A percentile compares a stretch with the other conserved stretches of the same genome.
These are phyloP conservation scores for Lenwebbia sp. DNA, from an alignment of 345 rosid species.

Conservation along the genomic window DNA sequence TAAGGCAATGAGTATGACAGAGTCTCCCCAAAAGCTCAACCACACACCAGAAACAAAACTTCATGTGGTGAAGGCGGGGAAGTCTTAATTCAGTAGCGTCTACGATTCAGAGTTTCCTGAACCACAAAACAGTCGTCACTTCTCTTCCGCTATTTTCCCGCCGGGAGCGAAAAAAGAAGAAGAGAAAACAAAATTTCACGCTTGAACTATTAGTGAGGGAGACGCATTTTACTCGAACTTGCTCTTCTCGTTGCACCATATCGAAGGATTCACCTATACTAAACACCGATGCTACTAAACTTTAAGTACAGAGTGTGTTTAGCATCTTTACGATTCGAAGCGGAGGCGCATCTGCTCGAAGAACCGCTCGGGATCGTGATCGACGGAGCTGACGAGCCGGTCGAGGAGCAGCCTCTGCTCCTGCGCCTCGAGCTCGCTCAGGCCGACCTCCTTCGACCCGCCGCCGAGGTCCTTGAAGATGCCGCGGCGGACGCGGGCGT, in stretches of 20 bases:
- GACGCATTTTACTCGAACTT: background rate
- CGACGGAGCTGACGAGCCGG: conserved; percentile 59
- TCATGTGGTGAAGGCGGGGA: background rate
- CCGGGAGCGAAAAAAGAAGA: background rate
- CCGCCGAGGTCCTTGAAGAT: conserved; percentile 67
- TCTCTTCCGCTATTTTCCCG: background rate
- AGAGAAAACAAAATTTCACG: background rate
- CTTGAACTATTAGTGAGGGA: background rate
- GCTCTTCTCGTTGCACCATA: background rate
- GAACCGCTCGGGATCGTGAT: conserved; percentile 80
- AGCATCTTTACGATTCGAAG: conserved; percentile 52
- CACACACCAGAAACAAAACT: background rate
- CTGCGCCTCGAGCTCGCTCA: conserved; percentile 50
- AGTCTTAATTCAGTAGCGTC: background rate
- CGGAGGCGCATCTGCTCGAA: conserved; percentile 70
- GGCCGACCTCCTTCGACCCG: conserved; percentile 52
- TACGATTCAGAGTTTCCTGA: background rate
- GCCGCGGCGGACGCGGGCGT: conserved; percentile 58
- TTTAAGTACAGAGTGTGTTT: accelerated
- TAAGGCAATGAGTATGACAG: background rate
- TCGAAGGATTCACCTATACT: background rate
- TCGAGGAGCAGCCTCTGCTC: conserved; percentile 72
- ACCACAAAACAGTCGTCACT: background rate
- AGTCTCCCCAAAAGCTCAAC: background rate
- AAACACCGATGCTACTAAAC: background rate